These are phyloP conservation scores for Fusarium protoensiforme DNA, from an alignment of 2,329 filamentous ascomycete species.

Conservation along the genomic window DNA sequence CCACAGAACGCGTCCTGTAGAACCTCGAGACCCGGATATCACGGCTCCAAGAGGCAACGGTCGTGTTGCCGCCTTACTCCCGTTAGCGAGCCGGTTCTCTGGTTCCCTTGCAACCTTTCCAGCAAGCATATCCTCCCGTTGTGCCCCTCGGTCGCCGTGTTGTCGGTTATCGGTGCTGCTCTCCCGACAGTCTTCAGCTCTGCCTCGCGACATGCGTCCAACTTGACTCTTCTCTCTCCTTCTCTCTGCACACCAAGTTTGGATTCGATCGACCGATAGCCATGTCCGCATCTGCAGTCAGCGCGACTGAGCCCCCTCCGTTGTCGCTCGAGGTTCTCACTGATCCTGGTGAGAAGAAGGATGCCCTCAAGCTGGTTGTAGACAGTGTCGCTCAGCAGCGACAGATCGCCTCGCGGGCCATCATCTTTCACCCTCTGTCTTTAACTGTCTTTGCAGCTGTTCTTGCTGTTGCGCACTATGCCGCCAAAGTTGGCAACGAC, in stretches of 20 bases:
- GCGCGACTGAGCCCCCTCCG: conserved; percentile 60
- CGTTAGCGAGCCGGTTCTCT: conserved; percentile 7
- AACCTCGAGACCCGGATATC: conserved; percentile 24
- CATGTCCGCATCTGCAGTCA: conserved; percentile 15
- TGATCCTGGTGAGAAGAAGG: conserved; percentile 67
- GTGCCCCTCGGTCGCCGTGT: neutral
- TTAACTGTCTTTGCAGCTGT: conserved; percentile 58
- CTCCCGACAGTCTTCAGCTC: neutral
- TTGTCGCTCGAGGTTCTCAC: conserved; percentile 69
- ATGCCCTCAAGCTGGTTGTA: conserved; percentile 77
- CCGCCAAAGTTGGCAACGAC: conserved; percentile 57
- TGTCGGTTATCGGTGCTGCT: neutral
- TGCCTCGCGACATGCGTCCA: neutral
- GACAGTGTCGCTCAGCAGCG: conserved; percentile 88
- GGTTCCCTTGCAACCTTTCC: neutral
- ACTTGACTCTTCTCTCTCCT: neutral
- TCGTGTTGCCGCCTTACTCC: conserved; percentile 24
- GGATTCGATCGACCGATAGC: neutral
- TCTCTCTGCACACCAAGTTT: neutral
- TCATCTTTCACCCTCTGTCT: conserved; percentile 72
- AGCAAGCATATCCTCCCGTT: neutral
- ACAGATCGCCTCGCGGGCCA: conserved; percentile 69
- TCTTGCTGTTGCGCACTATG: conserved; percentile 54
- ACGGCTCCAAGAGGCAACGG: conserved; percentile 24
- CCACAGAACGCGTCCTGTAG: neutral